Evolutionary conservation across 345 rosid species (phyloP).

Genomic region (Nephelium lappaceum): DNA sequence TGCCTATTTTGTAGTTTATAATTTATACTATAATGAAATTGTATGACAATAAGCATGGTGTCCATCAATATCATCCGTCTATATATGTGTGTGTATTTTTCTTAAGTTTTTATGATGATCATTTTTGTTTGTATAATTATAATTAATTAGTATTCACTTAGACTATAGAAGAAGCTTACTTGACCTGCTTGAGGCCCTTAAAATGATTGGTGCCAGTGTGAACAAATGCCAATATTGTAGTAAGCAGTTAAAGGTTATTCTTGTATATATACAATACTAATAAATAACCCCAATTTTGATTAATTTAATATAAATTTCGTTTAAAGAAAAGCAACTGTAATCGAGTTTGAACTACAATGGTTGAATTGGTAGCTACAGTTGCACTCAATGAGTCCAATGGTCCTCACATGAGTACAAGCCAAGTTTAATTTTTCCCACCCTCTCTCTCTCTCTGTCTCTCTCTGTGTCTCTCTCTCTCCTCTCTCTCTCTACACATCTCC

Average conservation of each 20-base stretch:
- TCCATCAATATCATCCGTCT: not conserved
- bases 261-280: not conserved
- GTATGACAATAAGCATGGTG: not conserved
- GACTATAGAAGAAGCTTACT: not conserved
- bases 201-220: not conserved
- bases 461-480: too few species aligned
- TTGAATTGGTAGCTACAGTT: slow-evolving; percentile 23
- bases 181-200: not conserved
- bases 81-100: too few species aligned
- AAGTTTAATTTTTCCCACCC: slow-evolving; percentile 23
- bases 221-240: not conserved
- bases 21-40: too few species aligned
- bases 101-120: not conserved
- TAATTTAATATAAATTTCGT: not conserved
- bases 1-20: not conserved
- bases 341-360: slow-evolving; percentile 22
- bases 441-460: slow-evolving; percentile 2
- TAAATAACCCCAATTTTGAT: not conserved
- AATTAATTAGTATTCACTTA: not conserved
- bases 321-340: slow-evolving; percentile 6
- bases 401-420: slow-evolving; percentile 31
- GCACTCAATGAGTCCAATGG: slow-evolving; percentile 37
- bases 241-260: not conserved
- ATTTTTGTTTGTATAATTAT: not conserved
- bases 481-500: slow-evolving; percentile 4